Evolutionary conservation across 202 grass and related monocot species (phyloP), one percentile per base, ranked within the genome.

Genomic region (Panicum hallii): DNA sequence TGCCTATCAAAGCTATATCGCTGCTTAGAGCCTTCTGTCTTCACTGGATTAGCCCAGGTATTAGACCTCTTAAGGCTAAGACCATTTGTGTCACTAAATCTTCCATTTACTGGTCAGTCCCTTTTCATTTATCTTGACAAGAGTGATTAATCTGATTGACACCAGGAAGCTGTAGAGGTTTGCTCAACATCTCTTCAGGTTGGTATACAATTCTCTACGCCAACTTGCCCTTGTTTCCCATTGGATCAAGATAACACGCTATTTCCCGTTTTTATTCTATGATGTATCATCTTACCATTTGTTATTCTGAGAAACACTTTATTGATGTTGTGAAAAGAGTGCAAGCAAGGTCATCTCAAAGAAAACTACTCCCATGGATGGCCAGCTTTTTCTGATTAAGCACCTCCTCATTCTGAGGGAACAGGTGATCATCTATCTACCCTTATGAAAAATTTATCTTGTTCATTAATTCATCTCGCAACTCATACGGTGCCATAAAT

Each of bases 41-140:
- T 99, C 92, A 99, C 97, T 65, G 97, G 97, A 84, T 88, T 96
- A 91, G 93, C 93, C 16, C 97, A 94, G 89, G 93, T 99, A 90
- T 70, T 83, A 11, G 34, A 82, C 72, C 74, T 80, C 50, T 76
- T 16, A 19, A 79, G 79, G 54, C 63, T 70, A 82, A 48, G 13
- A 38, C 26, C 26, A 67, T 87, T 50, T 87, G 16, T 76, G 70
- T 82, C 65, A 28, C 28, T 81, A 61, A 79, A 64, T 83, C 40
- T 60, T 63, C 62, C 54, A 58, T 66, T 84, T 85, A 67, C 70
- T 80, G 36, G 20, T 66, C 13, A 41, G 72, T 52, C 22, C 13
- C 34, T 75, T 69, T 38, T 78, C 60, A 85, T 85, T 62, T 30
- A 65, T 80, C 22, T 83, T 88, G 75, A 62, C 74, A 68, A 63